Conservation (phyloP, 495 filamentous ascomycete species). For the Trichoderma reesei region DNA sequence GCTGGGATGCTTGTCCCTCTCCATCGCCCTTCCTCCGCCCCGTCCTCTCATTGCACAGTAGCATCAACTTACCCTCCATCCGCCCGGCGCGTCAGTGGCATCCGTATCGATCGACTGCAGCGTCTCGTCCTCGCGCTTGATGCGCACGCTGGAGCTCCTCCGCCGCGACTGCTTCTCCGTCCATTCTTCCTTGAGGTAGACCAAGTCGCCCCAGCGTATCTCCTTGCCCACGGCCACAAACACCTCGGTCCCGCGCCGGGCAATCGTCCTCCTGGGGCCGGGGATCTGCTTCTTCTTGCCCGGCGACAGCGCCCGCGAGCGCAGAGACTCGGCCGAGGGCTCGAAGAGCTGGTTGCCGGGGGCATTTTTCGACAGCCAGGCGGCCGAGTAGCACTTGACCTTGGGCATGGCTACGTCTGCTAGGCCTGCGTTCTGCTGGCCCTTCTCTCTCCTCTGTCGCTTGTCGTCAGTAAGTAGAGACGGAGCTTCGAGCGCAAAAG, state of each 20-base stretch:
- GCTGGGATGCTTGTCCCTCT: too few species aligned
- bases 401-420: slow-evolving; percentile 55
- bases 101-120: slow-evolving; percentile 12
- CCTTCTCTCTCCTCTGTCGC: background rate
- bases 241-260: slow-evolving; percentile 64
- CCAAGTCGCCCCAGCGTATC: slow-evolving; percentile 77
- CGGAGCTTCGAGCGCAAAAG: too few species aligned
- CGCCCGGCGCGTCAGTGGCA: slow-evolving; percentile 26
- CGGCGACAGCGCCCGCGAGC: slow-evolving; percentile 16
- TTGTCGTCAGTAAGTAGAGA: background rate
- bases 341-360: slow-evolving; percentile 66
- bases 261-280: slow-evolving; percentile 59
- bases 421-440: background rate
- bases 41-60: background rate
- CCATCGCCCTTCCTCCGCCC: too few species aligned
- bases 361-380: slow-evolving; percentile 68
- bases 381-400: slow-evolving; percentile 69
- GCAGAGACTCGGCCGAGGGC: slow-evolving; percentile 22
- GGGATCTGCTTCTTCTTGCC: slow-evolving; percentile 28
- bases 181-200: slow-evolving; percentile 63
- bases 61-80: slow-evolving; percentile 36
- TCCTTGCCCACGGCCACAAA: slow-evolving; percentile 78
- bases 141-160: slow-evolving; percentile 23
- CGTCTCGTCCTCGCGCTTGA: slow-evolving; percentile 6
- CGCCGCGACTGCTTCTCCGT: slow-evolving; percentile 35